Conservation (phyloP, 306 rosid species). For the Glycine tomentella region DNA sequence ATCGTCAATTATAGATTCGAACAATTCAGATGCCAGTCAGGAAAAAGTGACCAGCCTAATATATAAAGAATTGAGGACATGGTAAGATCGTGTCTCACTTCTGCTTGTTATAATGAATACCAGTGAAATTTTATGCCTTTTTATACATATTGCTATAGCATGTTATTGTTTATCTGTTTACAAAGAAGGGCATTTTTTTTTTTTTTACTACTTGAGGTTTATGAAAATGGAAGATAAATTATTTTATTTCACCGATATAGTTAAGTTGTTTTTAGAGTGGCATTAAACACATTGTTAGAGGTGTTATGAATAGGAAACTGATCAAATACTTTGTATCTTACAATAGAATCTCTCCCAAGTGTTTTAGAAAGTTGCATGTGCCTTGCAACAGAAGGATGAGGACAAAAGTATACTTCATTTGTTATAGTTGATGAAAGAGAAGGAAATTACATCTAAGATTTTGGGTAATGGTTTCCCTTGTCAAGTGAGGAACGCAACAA, state of each 20-base stretch:
- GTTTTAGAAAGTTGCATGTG: neutral
- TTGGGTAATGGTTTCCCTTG: constrained; percentile 6
- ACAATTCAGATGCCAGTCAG: constrained; percentile 63
- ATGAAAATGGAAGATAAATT: constrained; percentile 3
- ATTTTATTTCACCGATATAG: no score
- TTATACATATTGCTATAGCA: neutral
- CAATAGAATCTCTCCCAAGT: constrained; percentile 24
- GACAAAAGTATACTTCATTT: constrained; percentile 18
- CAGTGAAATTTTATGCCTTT: neutral
- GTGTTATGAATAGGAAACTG: constrained; percentile 13
- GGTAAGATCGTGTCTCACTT: constrained; percentile 56
- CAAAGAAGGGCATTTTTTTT: neutral
- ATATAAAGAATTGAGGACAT: constrained; percentile 65
- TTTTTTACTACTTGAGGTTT: constrained; percentile 16
- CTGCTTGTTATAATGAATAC: constrained; percentile 13
- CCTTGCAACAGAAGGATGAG: constrained; percentile 6
- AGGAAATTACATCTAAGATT: neutral
- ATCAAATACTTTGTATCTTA: constrained; percentile 21
- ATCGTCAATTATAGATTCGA: constrained; percentile 51
- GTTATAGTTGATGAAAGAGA: neutral
- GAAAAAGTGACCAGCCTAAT: constrained; percentile 61
- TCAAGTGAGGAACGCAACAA: neutral
- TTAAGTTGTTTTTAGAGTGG: no score
- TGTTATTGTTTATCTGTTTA: constrained; percentile 8
- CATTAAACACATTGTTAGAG: neutral